These are phyloP conservation scores for Leersia perrieri DNA, from an alignment of 176 grass and related monocot species.

Conservation along the genomic window DNA sequence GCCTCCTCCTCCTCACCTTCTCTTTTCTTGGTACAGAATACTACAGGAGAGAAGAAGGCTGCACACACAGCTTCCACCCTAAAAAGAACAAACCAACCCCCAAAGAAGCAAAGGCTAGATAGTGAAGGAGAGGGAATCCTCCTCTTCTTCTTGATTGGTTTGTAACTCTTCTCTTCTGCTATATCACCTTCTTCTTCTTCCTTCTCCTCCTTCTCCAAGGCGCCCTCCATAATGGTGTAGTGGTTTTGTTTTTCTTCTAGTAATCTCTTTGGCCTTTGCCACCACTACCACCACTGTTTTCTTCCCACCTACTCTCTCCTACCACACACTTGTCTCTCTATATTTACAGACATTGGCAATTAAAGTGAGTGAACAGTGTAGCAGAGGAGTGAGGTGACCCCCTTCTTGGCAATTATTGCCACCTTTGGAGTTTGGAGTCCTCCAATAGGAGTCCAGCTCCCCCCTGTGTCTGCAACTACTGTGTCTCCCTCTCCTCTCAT, in stretches of 20 bases:
- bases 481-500: background rate
- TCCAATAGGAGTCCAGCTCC: slow-evolving; percentile 56
- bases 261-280: background rate
- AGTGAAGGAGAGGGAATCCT: background rate
- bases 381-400: slow-evolving; percentile 7
- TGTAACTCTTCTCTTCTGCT: background rate
- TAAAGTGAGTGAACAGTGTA: slow-evolving; percentile 27
- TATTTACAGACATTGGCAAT: slow-evolving; percentile 21
- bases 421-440: slow-evolving; percentile 60
- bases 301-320: slow-evolving; percentile 22
- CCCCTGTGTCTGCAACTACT: slow-evolving; percentile 51
- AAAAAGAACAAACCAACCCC: slow-evolving; percentile 32
- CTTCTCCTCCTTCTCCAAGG: background rate
- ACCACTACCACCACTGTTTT: background rate
- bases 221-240: background rate
- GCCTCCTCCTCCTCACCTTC: background rate
- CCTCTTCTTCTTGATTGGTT: background rate
- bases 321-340: background rate
- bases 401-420: slow-evolving; percentile 53
- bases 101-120: slow-evolving; percentile 16
- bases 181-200: background rate
- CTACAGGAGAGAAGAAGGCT: slow-evolving; percentile 7
- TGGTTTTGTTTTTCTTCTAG: background rate
- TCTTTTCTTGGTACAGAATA: slow-evolving; percentile 22
- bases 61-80: slow-evolving; percentile 4